These are phyloP conservation scores for Nymphaea colorata DNA, from an alignment of 164 flowering plant species.

Conservation along the genomic window DNA sequence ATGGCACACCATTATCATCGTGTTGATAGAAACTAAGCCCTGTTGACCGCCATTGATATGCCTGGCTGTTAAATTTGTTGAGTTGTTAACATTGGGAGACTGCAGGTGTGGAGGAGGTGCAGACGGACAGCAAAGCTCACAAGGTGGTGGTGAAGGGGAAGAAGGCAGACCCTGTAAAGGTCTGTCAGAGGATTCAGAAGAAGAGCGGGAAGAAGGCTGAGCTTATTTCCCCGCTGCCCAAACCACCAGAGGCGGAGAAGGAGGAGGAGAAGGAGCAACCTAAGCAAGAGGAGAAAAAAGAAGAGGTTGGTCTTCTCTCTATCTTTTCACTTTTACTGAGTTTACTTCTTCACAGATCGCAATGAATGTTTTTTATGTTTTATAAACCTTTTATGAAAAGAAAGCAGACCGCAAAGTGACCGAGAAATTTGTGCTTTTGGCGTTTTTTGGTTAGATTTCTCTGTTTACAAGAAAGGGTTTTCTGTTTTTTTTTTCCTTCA, in stretches of 20 bases:
- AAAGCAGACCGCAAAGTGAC: too few species aligned
- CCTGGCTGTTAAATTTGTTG: neutral
- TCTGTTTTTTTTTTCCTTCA: neutral
- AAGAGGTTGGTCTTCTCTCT: conserved; percentile 27
- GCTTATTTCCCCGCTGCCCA: conserved; percentile 69
- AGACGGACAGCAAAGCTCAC: conserved; percentile 48
- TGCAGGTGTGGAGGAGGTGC: conserved; percentile 79
- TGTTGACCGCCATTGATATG: neutral
- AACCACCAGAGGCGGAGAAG: conserved; percentile 39
- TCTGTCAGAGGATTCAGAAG: conserved; percentile 65
- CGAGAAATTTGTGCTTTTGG: too few species aligned
- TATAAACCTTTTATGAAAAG: too few species aligned
- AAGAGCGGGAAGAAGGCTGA: conserved; percentile 70
- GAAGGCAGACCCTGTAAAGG: conserved; percentile 62
- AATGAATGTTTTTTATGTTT: too few species aligned
- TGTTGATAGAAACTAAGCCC: neutral
- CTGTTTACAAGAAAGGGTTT: neutral
- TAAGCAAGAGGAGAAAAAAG: conserved; percentile 33
- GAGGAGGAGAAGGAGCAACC: conserved; percentile 20
- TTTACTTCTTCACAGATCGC: too few species aligned
- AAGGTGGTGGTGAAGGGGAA: conserved; percentile 82
- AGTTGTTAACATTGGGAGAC: neutral
- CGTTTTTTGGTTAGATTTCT: too few species aligned
- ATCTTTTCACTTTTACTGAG: too few species aligned
- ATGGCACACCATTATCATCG: neutral